Evolutionary conservation across 306 rosid genomes (phyloP).

Genomic region (Comarum palustre): DNA sequence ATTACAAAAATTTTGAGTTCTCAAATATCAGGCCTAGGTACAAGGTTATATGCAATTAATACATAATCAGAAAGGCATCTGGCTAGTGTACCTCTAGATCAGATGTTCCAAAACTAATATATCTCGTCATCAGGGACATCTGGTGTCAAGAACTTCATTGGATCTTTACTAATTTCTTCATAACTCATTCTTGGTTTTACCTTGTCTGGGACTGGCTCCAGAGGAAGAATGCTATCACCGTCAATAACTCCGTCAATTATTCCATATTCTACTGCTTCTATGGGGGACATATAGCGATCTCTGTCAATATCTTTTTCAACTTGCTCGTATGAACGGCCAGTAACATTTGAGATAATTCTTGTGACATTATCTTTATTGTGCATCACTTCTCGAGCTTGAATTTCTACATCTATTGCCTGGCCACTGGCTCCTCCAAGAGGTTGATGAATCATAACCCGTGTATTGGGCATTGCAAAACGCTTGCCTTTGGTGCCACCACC

Average conservation of each 20-base stretch:
- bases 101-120: conserved; percentile 41
- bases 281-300: conserved; percentile 90
- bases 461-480: conserved; percentile 95
- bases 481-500: conserved; percentile 96
- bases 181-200: conserved; percentile 48
- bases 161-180: conserved; percentile 59
- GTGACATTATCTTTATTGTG: conserved; percentile 63
- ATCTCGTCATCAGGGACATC: conserved; percentile 87
- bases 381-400: conserved; percentile 89
- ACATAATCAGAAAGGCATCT: conserved; percentile 21
- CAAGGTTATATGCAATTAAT: conserved; percentile 11
- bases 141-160: conserved; percentile 61
- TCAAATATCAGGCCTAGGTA: conserved; percentile 13
- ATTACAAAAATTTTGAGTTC: conserved; percentile 13
- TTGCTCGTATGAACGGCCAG: conserved; percentile 80
- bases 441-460: conserved; percentile 90
- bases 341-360: conserved; percentile 62
- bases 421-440: conserved; percentile 99
- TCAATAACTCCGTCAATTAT: conserved; percentile 81
- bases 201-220: conserved; percentile 72
- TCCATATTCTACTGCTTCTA: conserved; percentile 96
- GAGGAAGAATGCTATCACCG: conserved; percentile 71
- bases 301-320: conserved; percentile 79
- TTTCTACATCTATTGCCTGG: conserved; percentile 89
- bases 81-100: conserved; percentile 7